Evolutionary conservation across 2,329 filamentous ascomycete genomes (phyloP).

Genomic region (Reticulascus tulasneorum): DNA sequence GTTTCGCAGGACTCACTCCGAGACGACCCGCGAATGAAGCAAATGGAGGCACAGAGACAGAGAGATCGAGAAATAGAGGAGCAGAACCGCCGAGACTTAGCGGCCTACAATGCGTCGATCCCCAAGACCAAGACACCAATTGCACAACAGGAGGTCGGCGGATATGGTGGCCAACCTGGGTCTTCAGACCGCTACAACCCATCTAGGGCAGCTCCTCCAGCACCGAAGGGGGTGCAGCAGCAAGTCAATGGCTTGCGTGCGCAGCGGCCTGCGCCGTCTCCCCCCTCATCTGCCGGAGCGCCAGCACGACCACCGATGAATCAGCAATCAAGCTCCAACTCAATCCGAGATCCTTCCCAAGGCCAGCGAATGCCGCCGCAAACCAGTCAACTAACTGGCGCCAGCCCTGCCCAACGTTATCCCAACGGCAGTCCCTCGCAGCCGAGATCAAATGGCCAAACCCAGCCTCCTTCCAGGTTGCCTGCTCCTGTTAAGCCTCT

Average conservation of each 20-base stretch:
- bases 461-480: constrained; percentile 39
- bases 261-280: constrained; percentile 77
- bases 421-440: constrained; percentile 49
- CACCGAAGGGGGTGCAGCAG: constrained; percentile 57
- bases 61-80: constrained; percentile 57
- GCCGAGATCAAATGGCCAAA: constrained; percentile 37
- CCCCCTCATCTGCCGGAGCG: constrained; percentile 44
- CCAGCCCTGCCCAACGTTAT: constrained; percentile 43
- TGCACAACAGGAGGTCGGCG: constrained; percentile 86
- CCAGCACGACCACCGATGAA: constrained; percentile 41
- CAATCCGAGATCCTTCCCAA: constrained; percentile 39
- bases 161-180: constrained; percentile 53
- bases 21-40: constrained; percentile 59
- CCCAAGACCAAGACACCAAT: constrained; percentile 76
- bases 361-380: constrained; percentile 40
- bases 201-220: constrained; percentile 75
- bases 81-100: constrained; percentile 69
- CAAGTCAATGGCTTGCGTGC: constrained; percentile 58
- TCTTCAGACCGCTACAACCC: constrained; percentile 74
- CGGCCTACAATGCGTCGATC: constrained; percentile 85
- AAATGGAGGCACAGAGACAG: constrained; percentile 55
- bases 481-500: constrained; percentile 71
- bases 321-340: constrained; percentile 47
- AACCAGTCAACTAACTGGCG: constrained; percentile 40
- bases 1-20: constrained; percentile 44